phyloP scores from a whole-genome alignment of 129 eudicot genomes.

The Dittrichia graveolens region DNA sequence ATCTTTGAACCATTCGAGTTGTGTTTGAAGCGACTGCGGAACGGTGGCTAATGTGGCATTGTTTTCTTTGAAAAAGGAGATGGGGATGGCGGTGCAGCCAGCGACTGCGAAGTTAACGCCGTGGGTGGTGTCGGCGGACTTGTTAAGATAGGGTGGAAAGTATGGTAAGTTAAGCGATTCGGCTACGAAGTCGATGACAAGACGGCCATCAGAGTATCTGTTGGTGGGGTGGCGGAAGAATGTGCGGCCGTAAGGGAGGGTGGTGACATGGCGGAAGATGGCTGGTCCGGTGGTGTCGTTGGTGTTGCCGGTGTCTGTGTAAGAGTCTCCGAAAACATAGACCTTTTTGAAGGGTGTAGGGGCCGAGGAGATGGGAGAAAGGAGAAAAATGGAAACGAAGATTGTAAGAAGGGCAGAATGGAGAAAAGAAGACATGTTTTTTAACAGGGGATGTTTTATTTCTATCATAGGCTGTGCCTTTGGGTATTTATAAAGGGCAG shows the following conservation, averaged over 20 bases:
- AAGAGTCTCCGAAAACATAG: slow-evolving; percentile 50
- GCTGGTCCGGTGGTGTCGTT: slow-evolving; percentile 26
- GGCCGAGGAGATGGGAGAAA: background rate
- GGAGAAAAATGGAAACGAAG: background rate
- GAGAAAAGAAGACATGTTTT: background rate
- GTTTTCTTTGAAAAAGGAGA: slow-evolving; percentile 25
- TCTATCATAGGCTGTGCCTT: no score
- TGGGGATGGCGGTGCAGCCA: slow-evolving; percentile 39
- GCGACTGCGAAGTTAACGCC: slow-evolving; percentile 46
- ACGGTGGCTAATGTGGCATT: slow-evolving; percentile 22
- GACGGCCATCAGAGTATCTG: slow-evolving; percentile 54
- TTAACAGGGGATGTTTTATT: background rate
- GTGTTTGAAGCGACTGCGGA: slow-evolving; percentile 33
- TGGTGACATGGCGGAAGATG: slow-evolving; percentile 25
- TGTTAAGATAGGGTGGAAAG: slow-evolving; percentile 37
- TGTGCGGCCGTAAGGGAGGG: slow-evolving; percentile 43
- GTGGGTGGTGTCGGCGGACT: background rate
- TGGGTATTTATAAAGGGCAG: no score
- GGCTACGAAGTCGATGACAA: slow-evolving; percentile 50
- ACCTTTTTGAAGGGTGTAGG: slow-evolving; percentile 25
- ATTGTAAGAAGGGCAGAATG: slow-evolving; percentile 21
- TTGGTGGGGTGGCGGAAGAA: slow-evolving; percentile 46
- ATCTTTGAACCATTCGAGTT: slow-evolving; percentile 36
- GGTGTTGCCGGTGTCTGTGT: slow-evolving; percentile 53
- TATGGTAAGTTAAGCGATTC: slow-evolving; percentile 35